Evolutionary conservation across 2,329 filamentous ascomycete genomes (phyloP), one percentile per base, ranked within the genome.

Genomic region (Penicillium vulpinum): DNA sequence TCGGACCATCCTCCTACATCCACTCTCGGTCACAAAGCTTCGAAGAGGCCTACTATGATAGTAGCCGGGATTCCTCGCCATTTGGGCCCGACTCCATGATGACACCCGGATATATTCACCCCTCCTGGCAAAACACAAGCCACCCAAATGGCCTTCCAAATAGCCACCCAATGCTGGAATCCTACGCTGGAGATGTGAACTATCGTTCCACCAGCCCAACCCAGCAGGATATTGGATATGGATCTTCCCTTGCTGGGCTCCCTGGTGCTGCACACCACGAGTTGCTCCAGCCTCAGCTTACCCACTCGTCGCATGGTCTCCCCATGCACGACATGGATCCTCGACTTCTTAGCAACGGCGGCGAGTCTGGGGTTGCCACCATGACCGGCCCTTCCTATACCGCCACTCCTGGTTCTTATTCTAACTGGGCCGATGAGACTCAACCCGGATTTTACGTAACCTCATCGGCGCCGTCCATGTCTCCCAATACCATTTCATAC

Each of bases 91-190:
- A 72, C 31, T 53, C 62, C 15, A 33, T 70, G 24, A 54, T 64
- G 16, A 28, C 53, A 0, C 58, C 58, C 5, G 40, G 58, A 13
- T 77, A 78, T 48, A 72, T 78, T 44, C 75, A 72, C 59, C 81
- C 80, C 2, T 77, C 78, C 1, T 86, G 82, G 76, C 35, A 51
- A 15, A 78, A 82, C 48, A 74, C 77, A 48, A 77, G 73, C 38
- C 82, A 84, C 63, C 81, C 83, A 39, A 79, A 78, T 31, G 84
- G 83, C 66, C 81, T 82, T 62, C 81, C 83, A 39, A 79, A 78
- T 31, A 84, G 83, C 66, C 81, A 82, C 55, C 75, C 76, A n/a
- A 72, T 73, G 4, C 67, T 80, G 38, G 62, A 72, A 11, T 62
- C 71, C 3, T 72, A 73, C 35, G 67, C 75, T 11, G 75, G 80